Conservation (phyloP, 768 basidiomycete species). For the Termitomyces sp. region DNA sequence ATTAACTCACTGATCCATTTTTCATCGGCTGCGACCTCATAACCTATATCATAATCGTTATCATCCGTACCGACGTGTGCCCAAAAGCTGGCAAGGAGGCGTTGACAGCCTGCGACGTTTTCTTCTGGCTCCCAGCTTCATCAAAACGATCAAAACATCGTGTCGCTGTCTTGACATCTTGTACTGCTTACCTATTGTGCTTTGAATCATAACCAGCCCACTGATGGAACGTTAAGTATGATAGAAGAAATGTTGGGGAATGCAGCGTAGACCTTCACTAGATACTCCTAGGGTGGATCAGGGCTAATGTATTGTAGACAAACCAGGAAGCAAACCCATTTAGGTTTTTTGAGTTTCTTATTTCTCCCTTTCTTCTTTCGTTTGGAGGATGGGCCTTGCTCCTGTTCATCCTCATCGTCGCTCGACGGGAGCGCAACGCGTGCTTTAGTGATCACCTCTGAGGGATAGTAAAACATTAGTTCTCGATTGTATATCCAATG, state of each 20-base stretch:
- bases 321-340: constrained; percentile 41
- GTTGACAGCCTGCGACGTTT: constrained; percentile 52
- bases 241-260: background rate
- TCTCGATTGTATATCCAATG: background rate
- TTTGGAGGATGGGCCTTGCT: background rate
- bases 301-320: background rate
- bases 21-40: constrained; percentile 33
- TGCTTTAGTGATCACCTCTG: constrained; percentile 60
- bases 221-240: constrained; percentile 26
- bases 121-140: constrained; percentile 64
- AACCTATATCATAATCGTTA: constrained; percentile 45
- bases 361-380: constrained; percentile 15
- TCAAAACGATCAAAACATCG: background rate
- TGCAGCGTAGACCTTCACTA: constrained; percentile 50
- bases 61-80: constrained; percentile 51
- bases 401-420: constrained; percentile 15
- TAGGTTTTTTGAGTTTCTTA: constrained; percentile 21
- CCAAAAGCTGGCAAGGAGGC: constrained; percentile 64
- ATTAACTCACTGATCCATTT: constrained; percentile 54
- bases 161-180: background rate
- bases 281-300: constrained; percentile 45
- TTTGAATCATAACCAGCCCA: constrained; percentile 61
- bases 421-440: constrained; percentile 31
- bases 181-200: constrained; percentile 43
- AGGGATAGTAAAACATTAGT: background rate